Evolutionary conservation across 129 eudicot species (phyloP), one percentile per base, ranked within the genome.

Genomic region (Escallonia rubra): DNA sequence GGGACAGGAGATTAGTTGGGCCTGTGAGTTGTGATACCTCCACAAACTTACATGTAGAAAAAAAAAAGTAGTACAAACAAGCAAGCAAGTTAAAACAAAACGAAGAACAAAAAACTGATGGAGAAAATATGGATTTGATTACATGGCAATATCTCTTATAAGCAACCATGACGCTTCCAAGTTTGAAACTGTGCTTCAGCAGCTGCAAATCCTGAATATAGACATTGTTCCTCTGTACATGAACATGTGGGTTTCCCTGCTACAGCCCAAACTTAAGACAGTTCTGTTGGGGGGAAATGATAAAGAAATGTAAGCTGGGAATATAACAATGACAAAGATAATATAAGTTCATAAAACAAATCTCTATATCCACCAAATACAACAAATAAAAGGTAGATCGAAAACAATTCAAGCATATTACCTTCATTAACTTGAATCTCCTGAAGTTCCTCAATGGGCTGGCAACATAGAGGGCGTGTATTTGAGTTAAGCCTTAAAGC

Each of bases 401-500:
- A 3, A 52, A 52, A 16, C 12, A 52, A 16, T 10, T 6, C 23
- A 13, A 10, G 5, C 57, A 52, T 52, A 52, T 52, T 60, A 60
- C 46, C 49, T 60, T 60, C 65, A 39, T 9, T 39, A 39, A 60
- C 65, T 41, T 40, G 40, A 39, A 67, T 67, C 50, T 67, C 72
- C n/a, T 53, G 5, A 38, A 67, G 62, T n/a, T 54, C 61, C 47
- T 67, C 72, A 41, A 67, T 52, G 12, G 53, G 50, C 41, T 67
- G 61, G 23, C 72, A 62, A 55, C 72, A 67, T 40, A 67, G 53
- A 41, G 72, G 72, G 43, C 72, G 54, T 48, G 41, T 67, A 14
- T 54, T 41, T 11, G 41, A 51, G 40, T 67, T 16, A 54, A 67
- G 10, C 39, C 72, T 52, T 9, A 53, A 67, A 3, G 15, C 72